Evolutionary conservation across 495 filamentous ascomycete genomes (phyloP).

Genomic region (Parathielavia hyrcaniae): DNA sequence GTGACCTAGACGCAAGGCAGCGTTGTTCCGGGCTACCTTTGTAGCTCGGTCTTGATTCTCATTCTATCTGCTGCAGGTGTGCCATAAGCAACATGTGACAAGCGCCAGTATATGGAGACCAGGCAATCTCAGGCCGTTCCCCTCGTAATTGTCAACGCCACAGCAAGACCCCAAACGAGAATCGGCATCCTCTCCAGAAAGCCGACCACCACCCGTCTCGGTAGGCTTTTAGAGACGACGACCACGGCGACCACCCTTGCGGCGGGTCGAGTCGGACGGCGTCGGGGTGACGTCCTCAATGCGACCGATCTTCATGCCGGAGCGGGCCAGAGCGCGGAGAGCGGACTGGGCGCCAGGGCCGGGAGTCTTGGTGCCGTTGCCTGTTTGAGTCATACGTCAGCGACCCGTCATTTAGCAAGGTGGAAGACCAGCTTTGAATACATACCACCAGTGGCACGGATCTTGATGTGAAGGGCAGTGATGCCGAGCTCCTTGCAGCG

Average conservation of each 20-base stretch:
- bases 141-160: conserved; percentile 60
- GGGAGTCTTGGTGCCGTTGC: conserved; percentile 99
- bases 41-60: conserved; percentile 33
- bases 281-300: conserved; percentile 99
- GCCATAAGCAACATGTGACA: conserved; percentile 51
- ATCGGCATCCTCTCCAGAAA: conserved; percentile 38
- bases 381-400: conserved; percentile 29
- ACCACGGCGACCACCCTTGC: conserved; percentile 99
- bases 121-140: conserved; percentile 59
- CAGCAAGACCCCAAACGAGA: conserved; percentile 45
- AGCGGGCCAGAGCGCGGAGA: conserved; percentile 95
- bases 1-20: conserved; percentile 20
- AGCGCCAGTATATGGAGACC: conserved; percentile 53
- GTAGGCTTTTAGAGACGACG: conserved; percentile 74
- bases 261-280: conserved; percentile 94
- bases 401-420: not conserved
- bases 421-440: not conserved
- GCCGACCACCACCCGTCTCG: conserved; percentile 29
- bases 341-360: conserved; percentile 97
- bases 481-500: conserved; percentile 99
- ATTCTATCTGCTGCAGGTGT: conserved; percentile 41
- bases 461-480: conserved; percentile 99
- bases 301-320: conserved; percentile 98
- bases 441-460: conserved; percentile 94
- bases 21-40: conserved; percentile 22